A percentile compares a stretch with the other conserved stretches of the same genome.
Evolutionary conservation across 2,329 filamentous ascomycete species (phyloP).

Genomic region (Eutypa lata): DNA sequence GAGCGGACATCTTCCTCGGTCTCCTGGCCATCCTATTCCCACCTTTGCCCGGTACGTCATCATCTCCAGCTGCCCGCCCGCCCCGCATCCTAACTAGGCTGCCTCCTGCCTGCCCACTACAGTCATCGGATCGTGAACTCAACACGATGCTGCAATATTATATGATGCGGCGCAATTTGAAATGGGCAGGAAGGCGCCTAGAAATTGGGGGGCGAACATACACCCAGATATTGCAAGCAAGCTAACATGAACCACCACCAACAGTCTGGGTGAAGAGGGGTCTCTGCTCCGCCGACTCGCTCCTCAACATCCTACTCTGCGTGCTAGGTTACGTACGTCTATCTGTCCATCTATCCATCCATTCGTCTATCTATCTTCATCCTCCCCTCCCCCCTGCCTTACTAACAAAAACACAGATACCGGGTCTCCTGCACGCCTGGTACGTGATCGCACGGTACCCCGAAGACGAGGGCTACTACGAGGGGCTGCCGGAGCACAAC

Average conservation of each 20-base stretch:
- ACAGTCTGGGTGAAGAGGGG: constrained; percentile 95
- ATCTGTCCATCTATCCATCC: no score
- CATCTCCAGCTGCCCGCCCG: no score
- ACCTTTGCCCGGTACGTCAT: constrained; percentile 58
- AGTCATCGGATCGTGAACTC: no score
- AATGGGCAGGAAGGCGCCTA: no score
- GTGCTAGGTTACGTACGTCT: constrained; percentile 62
- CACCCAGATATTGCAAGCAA: constrained; percentile 19
- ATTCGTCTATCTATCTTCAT: constrained; percentile 1
- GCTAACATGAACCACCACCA: constrained; percentile 16
- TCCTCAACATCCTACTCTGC: constrained; percentile 94
- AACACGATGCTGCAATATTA: no score
- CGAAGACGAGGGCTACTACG: constrained; percentile 69
- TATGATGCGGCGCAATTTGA: no score
- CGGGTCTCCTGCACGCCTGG: constrained; percentile 91
- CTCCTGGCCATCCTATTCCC: constrained; percentile 64
- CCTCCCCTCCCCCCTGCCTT: constrained; percentile 12
- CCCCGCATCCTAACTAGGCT: not conserved
- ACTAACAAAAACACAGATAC: constrained; percentile 47
- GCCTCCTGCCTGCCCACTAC: not conserved
- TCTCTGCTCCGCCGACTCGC: constrained; percentile 84
- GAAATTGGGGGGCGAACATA: not conserved
- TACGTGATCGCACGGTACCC: constrained; percentile 95
- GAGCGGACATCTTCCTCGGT: constrained; percentile 60
- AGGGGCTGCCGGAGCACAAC: constrained; percentile 56